These are phyloP conservation scores for Penicillium riverlandense DNA, from an alignment of 495 filamentous ascomycete species.

Conservation along the genomic window DNA sequence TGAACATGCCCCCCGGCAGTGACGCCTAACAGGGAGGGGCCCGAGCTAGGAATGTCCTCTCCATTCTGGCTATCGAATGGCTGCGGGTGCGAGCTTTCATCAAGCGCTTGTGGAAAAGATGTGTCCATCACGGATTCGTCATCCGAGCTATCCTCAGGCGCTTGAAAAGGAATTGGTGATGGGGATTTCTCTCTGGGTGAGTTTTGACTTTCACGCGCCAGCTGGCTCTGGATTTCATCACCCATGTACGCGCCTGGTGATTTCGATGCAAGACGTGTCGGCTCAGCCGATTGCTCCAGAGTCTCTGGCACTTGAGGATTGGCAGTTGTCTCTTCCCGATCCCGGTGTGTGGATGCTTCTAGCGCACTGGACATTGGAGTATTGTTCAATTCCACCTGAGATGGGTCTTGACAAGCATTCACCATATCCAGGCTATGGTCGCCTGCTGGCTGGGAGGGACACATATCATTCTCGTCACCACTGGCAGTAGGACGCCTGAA, in stretches of 20 bases:
- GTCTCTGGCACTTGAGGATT: no score
- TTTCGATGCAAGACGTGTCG: background rate
- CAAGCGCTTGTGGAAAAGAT: slow-evolving; percentile 43
- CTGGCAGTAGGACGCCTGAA: no score
- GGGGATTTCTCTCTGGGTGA: no score
- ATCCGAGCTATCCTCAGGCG: background rate
- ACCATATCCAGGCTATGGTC: background rate
- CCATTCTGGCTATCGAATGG: slow-evolving; percentile 21
- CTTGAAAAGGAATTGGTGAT: no score
- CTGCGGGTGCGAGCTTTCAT: slow-evolving; percentile 17
- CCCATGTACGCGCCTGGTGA: slow-evolving; percentile 19
- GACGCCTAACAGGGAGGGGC: slow-evolving; percentile 12
- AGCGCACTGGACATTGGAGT: background rate
- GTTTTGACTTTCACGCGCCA: no score
- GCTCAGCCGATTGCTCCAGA: no score
- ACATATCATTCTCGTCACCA: no score
- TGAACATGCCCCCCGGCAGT: slow-evolving; percentile 20
- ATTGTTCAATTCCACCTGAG: background rate
- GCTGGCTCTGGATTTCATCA: slow-evolving; percentile 6
- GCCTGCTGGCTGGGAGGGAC: background rate
- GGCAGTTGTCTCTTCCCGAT: background rate
- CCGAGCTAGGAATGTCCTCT: slow-evolving; percentile 16
- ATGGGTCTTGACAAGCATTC: background rate
- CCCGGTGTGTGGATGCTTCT: background rate
- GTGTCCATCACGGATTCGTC: slow-evolving; percentile 50